These are phyloP conservation scores for Lentinula boryana DNA, from an alignment of 768 basidiomycete genomes.

Conservation along the genomic window DNA sequence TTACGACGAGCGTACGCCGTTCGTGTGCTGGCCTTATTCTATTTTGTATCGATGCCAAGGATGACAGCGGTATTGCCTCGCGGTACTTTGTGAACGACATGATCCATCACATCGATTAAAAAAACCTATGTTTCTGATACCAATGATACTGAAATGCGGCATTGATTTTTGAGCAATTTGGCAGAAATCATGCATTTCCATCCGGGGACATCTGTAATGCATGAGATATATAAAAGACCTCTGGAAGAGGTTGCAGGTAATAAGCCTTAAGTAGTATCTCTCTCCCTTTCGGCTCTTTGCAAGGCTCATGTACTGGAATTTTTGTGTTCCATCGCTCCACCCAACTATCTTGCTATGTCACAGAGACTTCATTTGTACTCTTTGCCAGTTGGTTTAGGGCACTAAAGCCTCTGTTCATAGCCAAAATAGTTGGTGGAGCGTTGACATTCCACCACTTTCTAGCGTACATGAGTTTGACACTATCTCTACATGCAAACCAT, in stretches of 20 bases:
- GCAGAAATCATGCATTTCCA: neutral
- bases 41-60: neutral
- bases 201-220: neutral
- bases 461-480: neutral
- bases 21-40: neutral
- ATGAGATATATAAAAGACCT: neutral
- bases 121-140: neutral
- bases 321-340: slow-evolving; percentile 19
- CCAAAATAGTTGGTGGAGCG: slow-evolving; percentile 46
- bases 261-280: too few species aligned
- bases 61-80: neutral
- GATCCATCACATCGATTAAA: neutral
- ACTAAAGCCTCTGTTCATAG: slow-evolving; percentile 49
- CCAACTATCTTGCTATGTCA: slow-evolving; percentile 29
- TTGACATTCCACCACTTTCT: slow-evolving; percentile 11
- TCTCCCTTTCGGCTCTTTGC: neutral
- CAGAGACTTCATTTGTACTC: slow-evolving; percentile 24
- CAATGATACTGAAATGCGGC: neutral
- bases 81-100: neutral
- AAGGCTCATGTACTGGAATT: neutral
- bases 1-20: neutral
- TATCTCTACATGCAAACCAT: too few species aligned
- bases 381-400: slow-evolving; percentile 26
- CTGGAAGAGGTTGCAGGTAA: neutral
- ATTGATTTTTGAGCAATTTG: neutral